Conservation (phyloP, 192 early-diverging fungal genomes). For the Diversispora epigaea region DNA sequence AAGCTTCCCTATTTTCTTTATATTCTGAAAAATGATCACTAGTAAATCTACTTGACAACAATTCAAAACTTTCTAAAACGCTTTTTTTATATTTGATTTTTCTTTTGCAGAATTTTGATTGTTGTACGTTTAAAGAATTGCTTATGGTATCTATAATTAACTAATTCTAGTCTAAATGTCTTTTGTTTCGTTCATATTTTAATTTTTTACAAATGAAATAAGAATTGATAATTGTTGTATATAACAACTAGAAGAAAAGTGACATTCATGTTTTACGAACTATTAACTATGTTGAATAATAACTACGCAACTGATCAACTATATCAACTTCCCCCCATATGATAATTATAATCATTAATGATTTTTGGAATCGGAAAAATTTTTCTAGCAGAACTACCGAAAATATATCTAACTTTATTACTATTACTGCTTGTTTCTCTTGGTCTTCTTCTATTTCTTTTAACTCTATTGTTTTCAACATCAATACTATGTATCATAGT, state of each 20-base stretch:
- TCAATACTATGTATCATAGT: neutral
- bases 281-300: slow-evolving; percentile 18
- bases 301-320: too few relatives aligned
- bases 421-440: slow-evolving; percentile 27
- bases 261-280: neutral
- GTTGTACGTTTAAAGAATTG: neutral
- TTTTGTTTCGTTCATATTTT: neutral
- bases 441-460: neutral
- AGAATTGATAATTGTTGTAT: slow-evolving; percentile 5
- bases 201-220: neutral
- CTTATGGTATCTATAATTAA: neutral
- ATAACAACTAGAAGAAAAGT: slow-evolving; percentile 11
- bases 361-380: slow-evolving; percentile 28
- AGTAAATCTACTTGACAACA: neutral
- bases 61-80: slow-evolving; percentile 2
- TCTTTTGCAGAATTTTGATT: neutral
- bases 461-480: neutral
- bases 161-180: neutral
- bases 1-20: neutral
- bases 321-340: slow-evolving; percentile 37
- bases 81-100: neutral
- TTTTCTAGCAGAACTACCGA: slow-evolving; percentile 19
- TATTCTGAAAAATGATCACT: slow-evolving; percentile 10
- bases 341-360: slow-evolving; percentile 34
- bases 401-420: slow-evolving; percentile 22